Percentiles rank a stretch among this genome's conserved stretches.
Evolutionary conservation across 352 stramenopile genomes (phyloP).

Genomic region (Pythium dissotocum): DNA sequence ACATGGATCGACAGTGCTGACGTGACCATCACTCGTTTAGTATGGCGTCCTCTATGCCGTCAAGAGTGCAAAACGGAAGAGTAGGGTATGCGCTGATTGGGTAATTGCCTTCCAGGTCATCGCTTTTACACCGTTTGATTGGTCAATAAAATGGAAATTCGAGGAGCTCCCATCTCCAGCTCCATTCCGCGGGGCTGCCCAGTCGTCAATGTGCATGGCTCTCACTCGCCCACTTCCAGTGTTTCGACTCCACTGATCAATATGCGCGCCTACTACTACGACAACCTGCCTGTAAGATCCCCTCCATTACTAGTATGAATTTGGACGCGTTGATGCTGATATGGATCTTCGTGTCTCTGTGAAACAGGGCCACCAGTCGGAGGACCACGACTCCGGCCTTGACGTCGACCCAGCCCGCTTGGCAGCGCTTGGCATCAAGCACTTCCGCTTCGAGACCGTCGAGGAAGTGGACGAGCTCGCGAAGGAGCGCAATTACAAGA

Average conservation of each 20-base stretch:
- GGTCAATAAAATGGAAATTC: slow-evolving; percentile 14
- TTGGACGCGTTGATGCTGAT: not conserved
- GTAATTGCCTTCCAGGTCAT: slow-evolving; percentile 22
- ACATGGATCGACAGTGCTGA: not conserved
- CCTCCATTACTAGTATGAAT: too few species aligned
- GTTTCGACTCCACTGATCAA: not conserved
- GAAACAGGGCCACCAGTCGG: slow-evolving; percentile 25
- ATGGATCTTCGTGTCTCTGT: not conserved
- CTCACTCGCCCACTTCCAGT: slow-evolving; percentile 20
- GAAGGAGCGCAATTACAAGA: slow-evolving; percentile 28
- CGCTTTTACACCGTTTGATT: slow-evolving; percentile 7
- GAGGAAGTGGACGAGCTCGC: slow-evolving; percentile 28
- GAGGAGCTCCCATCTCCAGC: not conserved
- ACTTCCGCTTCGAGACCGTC: slow-evolving; percentile 28
- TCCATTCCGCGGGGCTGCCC: slow-evolving; percentile 10
- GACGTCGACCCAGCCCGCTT: slow-evolving; percentile 16
- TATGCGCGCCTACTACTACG: slow-evolving; percentile 33
- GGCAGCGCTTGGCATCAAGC: slow-evolving; percentile 25
- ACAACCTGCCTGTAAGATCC: slow-evolving; percentile 24
- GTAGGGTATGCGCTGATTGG: slow-evolving; percentile 11
- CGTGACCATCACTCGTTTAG: slow-evolving; percentile 6
- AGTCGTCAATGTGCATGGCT: slow-evolving; percentile 5
- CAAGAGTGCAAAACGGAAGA: not conserved
- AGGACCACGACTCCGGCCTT: slow-evolving; percentile 26
- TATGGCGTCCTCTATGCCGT: not conserved